Evolutionary conservation across 192 early-diverging fungal genomes (phyloP), one percentile per base, ranked within the genome.

Genomic region (Entophlyctis helioformis): DNA sequence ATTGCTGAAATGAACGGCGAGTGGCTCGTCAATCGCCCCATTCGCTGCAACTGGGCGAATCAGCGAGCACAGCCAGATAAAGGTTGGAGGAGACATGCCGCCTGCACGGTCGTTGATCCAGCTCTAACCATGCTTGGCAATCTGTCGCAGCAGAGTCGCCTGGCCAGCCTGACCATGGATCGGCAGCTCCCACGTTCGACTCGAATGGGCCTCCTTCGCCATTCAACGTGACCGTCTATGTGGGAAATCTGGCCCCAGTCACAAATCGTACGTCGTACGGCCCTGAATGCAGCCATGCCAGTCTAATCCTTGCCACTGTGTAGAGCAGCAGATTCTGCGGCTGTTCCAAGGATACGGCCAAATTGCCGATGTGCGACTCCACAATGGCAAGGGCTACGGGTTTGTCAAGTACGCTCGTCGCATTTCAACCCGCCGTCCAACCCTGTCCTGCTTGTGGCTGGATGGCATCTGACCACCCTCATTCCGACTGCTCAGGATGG

Each of bases 11-110:
- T 91, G 90, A 91, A 90, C 58, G 87, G 87, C 44, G 66, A 89
- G 62, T 83, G 80, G 80, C 65, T 94, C 28, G 90, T 87, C 51
- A 82, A 74, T 57, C 74, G 86, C 44, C 74, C 81, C 41, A 82
- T 94, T 48, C 83, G 90, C 34, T 85, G 89, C 48, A 91, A 91
- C 69, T 94, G 90, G 90, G 90, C 90, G 16, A 94, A 81, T 50
- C 88, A 90, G 50, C 21, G 22, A n/a, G n/a, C n/a, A n/a, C n/a
- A n/a, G n/a, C n/a, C n/a, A n/a, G n/a, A n/a, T n/a, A n/a, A n/a
- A n/a, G n/a, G n/a, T n/a, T n/a, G n/a, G n/a, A n/a, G n/a, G n/a
- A n/a, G n/a, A n/a, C n/a, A n/a, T 34, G 11, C 23, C 25, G n/a
- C 34, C 15, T 11, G 20, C 32, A 15, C 22, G 9, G 15, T 13